Percentiles rank a stretch among this genome's conserved stretches.
Evolutionary conservation across 2,329 filamentous ascomycete species (phyloP).

Genomic region (Gaeumannomyces sp.): DNA sequence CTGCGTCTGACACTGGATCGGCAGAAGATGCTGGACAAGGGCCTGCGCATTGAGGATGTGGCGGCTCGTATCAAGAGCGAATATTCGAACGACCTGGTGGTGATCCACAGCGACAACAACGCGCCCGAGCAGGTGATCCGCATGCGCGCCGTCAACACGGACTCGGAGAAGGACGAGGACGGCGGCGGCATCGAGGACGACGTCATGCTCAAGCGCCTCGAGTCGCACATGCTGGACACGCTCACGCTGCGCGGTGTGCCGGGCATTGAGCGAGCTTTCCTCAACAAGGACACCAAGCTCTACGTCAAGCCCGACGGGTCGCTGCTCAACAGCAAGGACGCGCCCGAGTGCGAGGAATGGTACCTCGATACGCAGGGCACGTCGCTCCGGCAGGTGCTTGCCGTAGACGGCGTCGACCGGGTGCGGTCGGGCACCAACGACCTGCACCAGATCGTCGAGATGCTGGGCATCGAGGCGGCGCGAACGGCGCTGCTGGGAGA

Average conservation of each 20-base stretch:
- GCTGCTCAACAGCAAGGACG: conserved; percentile 66
- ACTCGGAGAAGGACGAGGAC: conserved; percentile 69
- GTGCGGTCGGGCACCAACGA: conserved; percentile 89
- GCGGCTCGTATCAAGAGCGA: conserved; percentile 83
- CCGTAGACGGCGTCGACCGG: conserved; percentile 82
- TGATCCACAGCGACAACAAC: conserved; percentile 98
- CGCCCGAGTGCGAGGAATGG: conserved; percentile 80
- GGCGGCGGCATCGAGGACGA: conserved; percentile 62
- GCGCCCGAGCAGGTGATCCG: conserved; percentile 92
- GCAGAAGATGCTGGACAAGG: conserved; percentile 92
- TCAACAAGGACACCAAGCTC: conserved; percentile 72
- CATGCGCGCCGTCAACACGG: conserved; percentile 69
- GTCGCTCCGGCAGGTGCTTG: conserved; percentile 74
- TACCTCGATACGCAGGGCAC: conserved; percentile 94
- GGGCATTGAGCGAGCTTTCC: conserved; percentile 85
- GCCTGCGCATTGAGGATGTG: conserved; percentile 84
- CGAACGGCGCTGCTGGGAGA: conserved; percentile 82
- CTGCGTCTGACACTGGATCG: conserved; percentile 89
- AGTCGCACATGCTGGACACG: conserved; percentile 85
- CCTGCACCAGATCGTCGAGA: conserved; percentile 87
- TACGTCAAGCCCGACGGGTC: conserved; percentile 64
- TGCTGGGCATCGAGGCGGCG: conserved; percentile 94
- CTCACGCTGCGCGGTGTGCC: conserved; percentile 85
- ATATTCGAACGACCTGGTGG: conserved; percentile 76
- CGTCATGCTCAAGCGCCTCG: conserved; percentile 84